Base-by-base conservation (phyloP, 2,329 filamentous ascomycete species). In the Nectriaceae sp. region DNA sequence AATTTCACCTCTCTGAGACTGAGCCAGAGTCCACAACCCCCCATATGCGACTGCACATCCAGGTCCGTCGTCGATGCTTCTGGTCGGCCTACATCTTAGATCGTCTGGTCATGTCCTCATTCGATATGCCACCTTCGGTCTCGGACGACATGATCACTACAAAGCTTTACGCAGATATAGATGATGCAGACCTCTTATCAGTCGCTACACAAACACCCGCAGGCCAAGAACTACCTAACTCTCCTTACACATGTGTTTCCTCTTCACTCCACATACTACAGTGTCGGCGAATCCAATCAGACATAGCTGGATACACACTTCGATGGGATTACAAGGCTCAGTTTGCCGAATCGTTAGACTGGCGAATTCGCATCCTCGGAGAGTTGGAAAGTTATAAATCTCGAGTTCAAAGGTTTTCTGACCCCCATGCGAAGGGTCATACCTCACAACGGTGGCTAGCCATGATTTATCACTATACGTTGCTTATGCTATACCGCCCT, bases 11-110 rank as follows among this genome's bases (percentile, higher is more conserved):
- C 8, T 54, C 44, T 10, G 59, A 58, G 13, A 50, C 54, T 1
- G 64, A 65, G 40, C 51, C 54, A 0, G 39, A 42, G 16, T 45
- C 51, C 3, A 42, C 20, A 3, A 38, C 46, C 8, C 21, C 31
- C 15, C 21, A 38, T 10, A 16, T 24, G 11, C 39, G 47, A 4
- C 13, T 49, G 3, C 10, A 31, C 26, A 31, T 31, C 3, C 64
- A 66, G 42, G 26, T 58, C 10, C 57, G 62, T 4, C 58, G 65
- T 3, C 52, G 65, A 15, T 55, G 63, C 19, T 67, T 66, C 49
- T 66, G 65, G 64, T 65, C 58, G 11, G 64, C 64, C 2, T 66
- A 67, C 37, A 53, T 49, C 4, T 37, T 67, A 11, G 64, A 66
- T 44, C 56, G 64, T 6, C 51, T 60, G 11, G 57, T 66, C 31